Percentiles rank a stretch among this genome's conserved stretches.
phyloP scores from a whole-genome alignment of 164 flowering plant genomes.

The Tetrastigma voinierianum region DNA sequence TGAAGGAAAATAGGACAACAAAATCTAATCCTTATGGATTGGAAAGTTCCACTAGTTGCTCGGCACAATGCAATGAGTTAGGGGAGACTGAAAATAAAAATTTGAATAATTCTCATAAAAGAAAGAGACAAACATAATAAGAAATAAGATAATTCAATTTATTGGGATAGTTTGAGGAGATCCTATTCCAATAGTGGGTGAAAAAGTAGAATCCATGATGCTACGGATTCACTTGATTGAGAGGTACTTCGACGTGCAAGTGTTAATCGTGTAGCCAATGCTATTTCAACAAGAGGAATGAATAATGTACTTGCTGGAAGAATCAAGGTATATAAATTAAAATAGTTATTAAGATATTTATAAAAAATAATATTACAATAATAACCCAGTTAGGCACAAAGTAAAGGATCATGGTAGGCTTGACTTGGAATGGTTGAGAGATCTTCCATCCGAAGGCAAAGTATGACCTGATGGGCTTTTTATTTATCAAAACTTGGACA shows the following conservation, averaged over 20 bases:
- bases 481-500: background rate
- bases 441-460: slow-evolving; percentile 38
- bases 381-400: slow-evolving; percentile 12
- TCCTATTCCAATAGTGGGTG: slow-evolving; percentile 15
- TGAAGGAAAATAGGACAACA: too few species aligned
- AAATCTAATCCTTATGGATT: too few species aligned
- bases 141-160: slow-evolving; percentile 6
- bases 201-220: slow-evolving; percentile 31
- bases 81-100: slow-evolving; percentile 7
- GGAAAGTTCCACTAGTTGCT: too few species aligned
- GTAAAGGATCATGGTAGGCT: slow-evolving; percentile 32
- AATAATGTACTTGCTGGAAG: slow-evolving; percentile 61
- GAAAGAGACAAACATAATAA: background rate
- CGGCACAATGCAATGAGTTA: background rate
- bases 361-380: too few species aligned
- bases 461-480: slow-evolving; percentile 32
- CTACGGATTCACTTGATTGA: slow-evolving; percentile 70
- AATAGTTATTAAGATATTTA: too few species aligned
- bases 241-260: slow-evolving; percentile 66
- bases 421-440: slow-evolving; percentile 59
- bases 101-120: background rate
- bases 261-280: slow-evolving; percentile 44
- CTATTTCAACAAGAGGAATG: slow-evolving; percentile 69
- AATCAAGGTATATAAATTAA: slow-evolving; percentile 68
- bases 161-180: slow-evolving; percentile 34